phyloP scores from a whole-genome alignment of 192 early-diverging fungal species.

The Spinellus fusiger region DNA sequence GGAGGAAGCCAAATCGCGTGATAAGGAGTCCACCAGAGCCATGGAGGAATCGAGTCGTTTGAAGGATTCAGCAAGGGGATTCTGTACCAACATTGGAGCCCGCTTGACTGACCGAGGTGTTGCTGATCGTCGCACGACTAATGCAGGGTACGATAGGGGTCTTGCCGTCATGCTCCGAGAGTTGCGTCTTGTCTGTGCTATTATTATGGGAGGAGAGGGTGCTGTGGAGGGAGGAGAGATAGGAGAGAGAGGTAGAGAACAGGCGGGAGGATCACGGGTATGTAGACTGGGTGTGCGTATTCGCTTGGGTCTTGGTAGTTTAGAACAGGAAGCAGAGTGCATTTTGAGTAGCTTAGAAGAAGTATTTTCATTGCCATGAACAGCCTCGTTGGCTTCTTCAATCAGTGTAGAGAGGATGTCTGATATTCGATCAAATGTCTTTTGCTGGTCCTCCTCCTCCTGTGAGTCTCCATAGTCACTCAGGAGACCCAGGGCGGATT shows the following conservation, averaged over 20 bases:
- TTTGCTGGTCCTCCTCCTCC: slow-evolving; percentile 4
- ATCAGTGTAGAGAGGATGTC: slow-evolving; percentile 23
- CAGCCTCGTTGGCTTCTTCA: slow-evolving; percentile 30
- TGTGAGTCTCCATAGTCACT: neutral
- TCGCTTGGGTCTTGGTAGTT: slow-evolving; percentile 8
- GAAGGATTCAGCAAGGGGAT: slow-evolving; percentile 7
- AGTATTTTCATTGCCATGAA: slow-evolving; percentile 3
- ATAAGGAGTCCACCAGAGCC: slow-evolving; percentile 16
- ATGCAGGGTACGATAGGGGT: neutral
- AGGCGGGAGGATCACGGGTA: neutral
- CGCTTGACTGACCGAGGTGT: neutral
- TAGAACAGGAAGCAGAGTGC: neutral
- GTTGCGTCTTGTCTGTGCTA: neutral
- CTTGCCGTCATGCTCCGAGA: neutral
- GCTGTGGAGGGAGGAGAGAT: slow-evolving; percentile 5
- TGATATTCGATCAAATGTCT: slow-evolving; percentile 25
- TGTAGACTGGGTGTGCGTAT: neutral
- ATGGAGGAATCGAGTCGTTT: slow-evolving; percentile 14
- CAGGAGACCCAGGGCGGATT: slow-evolving; percentile 9
- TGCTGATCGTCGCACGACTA: neutral
- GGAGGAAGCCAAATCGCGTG: slow-evolving; percentile 15
- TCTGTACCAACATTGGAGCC: neutral
- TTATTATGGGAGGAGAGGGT: neutral
- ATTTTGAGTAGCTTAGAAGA: neutral
- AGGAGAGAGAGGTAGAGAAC: neutral